These are phyloP conservation scores for Barnettozyma hawaiiensis DNA, from an alignment of 1,139 yeast genomes.

Conservation along the genomic window DNA sequence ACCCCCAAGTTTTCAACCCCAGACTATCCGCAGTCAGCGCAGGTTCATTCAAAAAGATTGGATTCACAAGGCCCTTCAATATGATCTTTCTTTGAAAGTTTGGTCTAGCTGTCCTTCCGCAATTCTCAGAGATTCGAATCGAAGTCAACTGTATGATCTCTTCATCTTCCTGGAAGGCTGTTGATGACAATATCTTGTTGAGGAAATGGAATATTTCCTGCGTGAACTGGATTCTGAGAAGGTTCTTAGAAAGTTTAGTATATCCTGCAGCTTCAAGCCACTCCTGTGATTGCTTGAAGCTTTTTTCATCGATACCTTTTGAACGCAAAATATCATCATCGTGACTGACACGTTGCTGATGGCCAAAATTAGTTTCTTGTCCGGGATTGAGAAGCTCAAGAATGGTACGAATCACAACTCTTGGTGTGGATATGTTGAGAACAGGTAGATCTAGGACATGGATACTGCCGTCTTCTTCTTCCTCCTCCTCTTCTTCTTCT, in stretches of 20 bases:
- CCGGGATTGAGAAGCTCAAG: conserved; percentile 48
- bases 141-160: conserved; percentile 56
- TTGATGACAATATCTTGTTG: conserved; percentile 56
- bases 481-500: background rate
- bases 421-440: conserved; percentile 44
- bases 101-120: conserved; percentile 86
- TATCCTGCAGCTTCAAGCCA: conserved; percentile 42
- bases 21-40: conserved; percentile 79
- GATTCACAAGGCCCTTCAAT: conserved; percentile 31
- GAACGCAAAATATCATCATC: conserved; percentile 23
- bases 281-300: conserved; percentile 27
- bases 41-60: conserved; percentile 64
- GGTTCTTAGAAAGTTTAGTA: conserved; percentile 30
- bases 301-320: conserved; percentile 28
- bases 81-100: conserved; percentile 49
- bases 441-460: conserved; percentile 68
- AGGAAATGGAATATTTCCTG: conserved; percentile 48
- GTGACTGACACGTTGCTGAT: background rate
- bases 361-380: conserved; percentile 48
- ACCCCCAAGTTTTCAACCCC: conserved; percentile 96
- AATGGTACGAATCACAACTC: conserved; percentile 38
- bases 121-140: conserved; percentile 65
- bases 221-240: conserved; percentile 29
- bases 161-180: conserved; percentile 35
- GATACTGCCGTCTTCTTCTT: conserved; percentile 32